These are phyloP conservation scores for Podospora australis DNA, from an alignment of 495 filamentous ascomycete genomes.

Conservation along the genomic window DNA sequence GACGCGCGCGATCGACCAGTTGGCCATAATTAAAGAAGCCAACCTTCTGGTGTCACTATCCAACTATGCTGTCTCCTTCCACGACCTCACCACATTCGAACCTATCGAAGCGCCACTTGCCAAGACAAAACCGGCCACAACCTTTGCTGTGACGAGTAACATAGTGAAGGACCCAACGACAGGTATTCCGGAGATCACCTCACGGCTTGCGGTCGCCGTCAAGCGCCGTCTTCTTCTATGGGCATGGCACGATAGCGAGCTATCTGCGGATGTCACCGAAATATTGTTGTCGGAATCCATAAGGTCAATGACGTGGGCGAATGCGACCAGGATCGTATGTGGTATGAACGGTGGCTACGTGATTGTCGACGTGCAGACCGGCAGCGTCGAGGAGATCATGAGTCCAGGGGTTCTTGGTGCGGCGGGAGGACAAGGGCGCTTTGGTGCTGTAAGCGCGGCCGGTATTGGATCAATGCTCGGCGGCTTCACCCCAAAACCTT, in stretches of 20 bases:
- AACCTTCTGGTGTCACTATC: constrained; percentile 84
- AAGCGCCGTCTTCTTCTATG: constrained; percentile 86
- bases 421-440: constrained; percentile 58
- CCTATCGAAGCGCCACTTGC: constrained; percentile 59
- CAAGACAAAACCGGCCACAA: constrained; percentile 78
- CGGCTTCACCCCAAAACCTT: constrained; percentile 79
- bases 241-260: constrained; percentile 93
- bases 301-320: constrained; percentile 83
- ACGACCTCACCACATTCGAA: constrained; percentile 80
- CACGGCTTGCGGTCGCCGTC: constrained; percentile 80
- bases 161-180: constrained; percentile 83
- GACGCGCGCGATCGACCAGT: constrained; percentile 77
- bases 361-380: constrained; percentile 73
- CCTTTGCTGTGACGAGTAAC: constrained; percentile 90
- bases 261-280: constrained; percentile 65
- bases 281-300: constrained; percentile 72
- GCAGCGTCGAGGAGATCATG: constrained; percentile 64
- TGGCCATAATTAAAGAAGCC: constrained; percentile 91
- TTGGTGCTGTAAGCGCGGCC: constrained; percentile 50
- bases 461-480: constrained; percentile 96
- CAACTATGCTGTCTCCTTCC: constrained; percentile 77
- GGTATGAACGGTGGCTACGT: constrained; percentile 86
- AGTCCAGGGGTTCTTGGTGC: constrained; percentile 69
- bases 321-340: constrained; percentile 73
- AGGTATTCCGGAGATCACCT: constrained; percentile 84